Evolutionary conservation across 2,329 filamentous ascomycete genomes (phyloP).

Genomic region (Rutstroemia sp.): DNA sequence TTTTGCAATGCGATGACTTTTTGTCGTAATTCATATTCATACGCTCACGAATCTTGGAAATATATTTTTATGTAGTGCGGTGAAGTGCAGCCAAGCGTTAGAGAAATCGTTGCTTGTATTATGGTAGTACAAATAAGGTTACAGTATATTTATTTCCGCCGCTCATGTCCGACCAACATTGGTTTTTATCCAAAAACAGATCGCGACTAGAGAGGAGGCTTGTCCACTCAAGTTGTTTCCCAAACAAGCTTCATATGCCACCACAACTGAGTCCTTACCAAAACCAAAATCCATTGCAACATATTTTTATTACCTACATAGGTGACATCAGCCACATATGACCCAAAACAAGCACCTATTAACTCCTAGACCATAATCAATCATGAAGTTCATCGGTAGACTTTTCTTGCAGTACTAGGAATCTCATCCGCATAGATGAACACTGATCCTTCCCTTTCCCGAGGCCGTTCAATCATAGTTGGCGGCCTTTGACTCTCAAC

Average conservation of each 20-base stretch:
- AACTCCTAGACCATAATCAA: background rate
- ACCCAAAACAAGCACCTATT: background rate
- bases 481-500: slow-evolving; percentile 21
- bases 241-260: background rate
- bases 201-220: background rate
- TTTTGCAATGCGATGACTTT: too few species aligned
- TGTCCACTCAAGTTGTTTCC: background rate
- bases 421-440: slow-evolving; percentile 27
- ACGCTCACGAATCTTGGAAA: too few species aligned
- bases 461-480: slow-evolving; percentile 24
- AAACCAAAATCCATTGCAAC: background rate
- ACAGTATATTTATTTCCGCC: background rate
- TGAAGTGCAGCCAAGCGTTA: too few species aligned
- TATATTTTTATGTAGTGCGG: too few species aligned
- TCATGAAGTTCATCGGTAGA: slow-evolving; percentile 22
- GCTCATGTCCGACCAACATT: background rate
- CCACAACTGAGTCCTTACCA: background rate
- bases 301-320: background rate
- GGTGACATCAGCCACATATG: background rate
- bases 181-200: slow-evolving; percentile 3
- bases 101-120: too few species aligned
- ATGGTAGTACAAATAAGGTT: background rate
- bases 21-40: too few species aligned
- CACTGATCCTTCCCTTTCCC: slow-evolving; percentile 25
- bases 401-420: slow-evolving; percentile 17